These are phyloP conservation scores for Syncephalastrum sp. DNA, from an alignment of 371 early-diverging fungal species.

Conservation along the genomic window DNA sequence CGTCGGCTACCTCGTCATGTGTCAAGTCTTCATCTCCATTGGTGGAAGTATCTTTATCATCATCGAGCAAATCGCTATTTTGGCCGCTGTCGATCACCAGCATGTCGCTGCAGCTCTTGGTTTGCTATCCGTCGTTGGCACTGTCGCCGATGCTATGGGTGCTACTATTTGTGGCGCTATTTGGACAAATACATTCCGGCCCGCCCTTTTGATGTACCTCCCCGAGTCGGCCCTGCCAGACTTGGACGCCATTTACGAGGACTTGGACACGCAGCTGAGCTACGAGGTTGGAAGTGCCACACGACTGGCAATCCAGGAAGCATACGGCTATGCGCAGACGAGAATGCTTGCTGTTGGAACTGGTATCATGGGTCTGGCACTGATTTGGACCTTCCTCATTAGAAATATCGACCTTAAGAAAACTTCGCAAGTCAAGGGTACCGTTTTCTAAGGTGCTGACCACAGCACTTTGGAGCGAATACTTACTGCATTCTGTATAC, in stretches of 20 bases:
- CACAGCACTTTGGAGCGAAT: too few relatives aligned
- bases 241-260: constrained; percentile 17
- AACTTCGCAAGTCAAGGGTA: constrained; percentile 14
- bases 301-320: constrained; percentile 18
- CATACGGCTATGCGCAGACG: constrained; percentile 21
- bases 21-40: constrained; percentile 20
- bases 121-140: constrained; percentile 17
- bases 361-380: constrained; percentile 12
- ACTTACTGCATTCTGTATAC: too few relatives aligned
- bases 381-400: constrained; percentile 15
- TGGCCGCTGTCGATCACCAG: constrained; percentile 22
- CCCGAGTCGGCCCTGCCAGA: constrained; percentile 8
- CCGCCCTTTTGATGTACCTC: constrained; percentile 9
- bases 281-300: constrained; percentile 13
- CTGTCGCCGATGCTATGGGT: constrained; percentile 16
- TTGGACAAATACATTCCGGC: constrained; percentile 18
- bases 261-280: constrained; percentile 17
- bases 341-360: constrained; percentile 22
- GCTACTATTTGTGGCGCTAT: constrained; percentile 20
- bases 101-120: constrained; percentile 17
- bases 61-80: constrained; percentile 16
- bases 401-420: constrained; percentile 16
- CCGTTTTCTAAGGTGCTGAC: constrained; percentile 8
- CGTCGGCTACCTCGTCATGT: constrained; percentile 21
- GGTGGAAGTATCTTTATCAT: constrained; percentile 23